Evolutionary conservation across 2,329 filamentous ascomycete genomes (phyloP).

Genomic region (Fusarium mundagurra): DNA sequence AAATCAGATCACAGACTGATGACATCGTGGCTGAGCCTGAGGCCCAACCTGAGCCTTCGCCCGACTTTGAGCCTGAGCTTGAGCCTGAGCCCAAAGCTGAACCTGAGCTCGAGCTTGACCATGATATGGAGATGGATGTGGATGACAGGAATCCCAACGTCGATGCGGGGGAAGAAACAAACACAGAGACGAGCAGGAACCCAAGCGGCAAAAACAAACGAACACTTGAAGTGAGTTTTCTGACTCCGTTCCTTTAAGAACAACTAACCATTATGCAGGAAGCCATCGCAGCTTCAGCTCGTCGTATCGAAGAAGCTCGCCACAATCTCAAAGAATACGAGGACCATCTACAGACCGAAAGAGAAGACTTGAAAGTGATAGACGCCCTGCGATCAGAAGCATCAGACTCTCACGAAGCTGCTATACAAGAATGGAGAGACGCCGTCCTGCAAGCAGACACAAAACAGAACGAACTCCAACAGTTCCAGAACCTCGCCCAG

Average conservation of each 20-base stretch:
- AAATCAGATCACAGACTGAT: not conserved
- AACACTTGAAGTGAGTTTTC: not conserved
- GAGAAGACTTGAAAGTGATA: not conserved
- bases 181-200: not conserved
- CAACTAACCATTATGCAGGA: not conserved
- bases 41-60: not conserved
- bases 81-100: not conserved
- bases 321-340: not conserved
- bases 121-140: not conserved
- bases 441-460: not conserved
- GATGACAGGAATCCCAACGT: not conserved
- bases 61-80: not conserved
- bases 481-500: not conserved
- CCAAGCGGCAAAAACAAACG: not conserved
- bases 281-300: not conserved
- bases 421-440: not conserved
- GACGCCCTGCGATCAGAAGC: not conserved
- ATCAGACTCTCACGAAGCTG: not conserved
- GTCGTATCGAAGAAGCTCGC: not conserved
- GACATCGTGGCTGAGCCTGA: not conserved
- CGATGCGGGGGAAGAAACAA: not conserved
- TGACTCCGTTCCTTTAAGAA: fast-evolving
- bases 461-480: not conserved
- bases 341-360: not conserved
- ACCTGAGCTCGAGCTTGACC: not conserved